These are phyloP conservation scores for Dictyostelium intermedium DNA, from an alignment of 78 protist species.

Conservation along the genomic window DNA sequence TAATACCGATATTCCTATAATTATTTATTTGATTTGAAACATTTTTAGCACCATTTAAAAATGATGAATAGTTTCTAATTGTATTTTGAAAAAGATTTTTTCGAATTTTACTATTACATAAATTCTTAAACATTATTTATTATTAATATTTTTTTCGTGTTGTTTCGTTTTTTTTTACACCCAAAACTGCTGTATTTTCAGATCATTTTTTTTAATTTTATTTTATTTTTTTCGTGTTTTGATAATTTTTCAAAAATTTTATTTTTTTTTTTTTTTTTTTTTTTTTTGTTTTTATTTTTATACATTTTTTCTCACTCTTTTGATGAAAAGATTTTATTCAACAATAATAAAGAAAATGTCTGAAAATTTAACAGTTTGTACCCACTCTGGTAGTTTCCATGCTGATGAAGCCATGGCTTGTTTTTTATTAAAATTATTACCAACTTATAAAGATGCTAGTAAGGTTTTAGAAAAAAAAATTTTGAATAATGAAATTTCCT, in stretches of 20 bases:
- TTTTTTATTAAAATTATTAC: conserved; percentile 77
- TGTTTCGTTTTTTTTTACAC: neutral
- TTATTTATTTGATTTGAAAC: conserved; percentile 38
- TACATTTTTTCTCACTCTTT: neutral
- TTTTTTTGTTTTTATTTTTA: neutral
- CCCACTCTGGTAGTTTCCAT: conserved; percentile 92
- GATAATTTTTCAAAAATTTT: neutral
- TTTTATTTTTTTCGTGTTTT: neutral
- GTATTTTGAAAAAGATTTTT: neutral
- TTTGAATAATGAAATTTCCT: too few species aligned
- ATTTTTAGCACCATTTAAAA: neutral
- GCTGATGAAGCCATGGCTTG: conserved; percentile 94
- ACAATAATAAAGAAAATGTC: neutral
- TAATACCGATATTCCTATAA: conserved; percentile 95
- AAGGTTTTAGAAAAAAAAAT: neutral
- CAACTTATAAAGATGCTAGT: conserved; percentile 55
- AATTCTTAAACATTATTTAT: neutral
- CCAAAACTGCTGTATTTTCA: too few species aligned
- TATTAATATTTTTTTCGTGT: too few species aligned
- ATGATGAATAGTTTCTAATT: neutral
- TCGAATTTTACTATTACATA: neutral
- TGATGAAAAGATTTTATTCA: neutral
- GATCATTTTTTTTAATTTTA: neutral
- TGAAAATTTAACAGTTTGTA: conserved; percentile 23
- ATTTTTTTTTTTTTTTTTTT: neutral